Percentiles rank a stretch among this genome's conserved stretches.
Conservation (phyloP, 768 basidiomycete species). For the Lentinula guzmanii region DNA sequence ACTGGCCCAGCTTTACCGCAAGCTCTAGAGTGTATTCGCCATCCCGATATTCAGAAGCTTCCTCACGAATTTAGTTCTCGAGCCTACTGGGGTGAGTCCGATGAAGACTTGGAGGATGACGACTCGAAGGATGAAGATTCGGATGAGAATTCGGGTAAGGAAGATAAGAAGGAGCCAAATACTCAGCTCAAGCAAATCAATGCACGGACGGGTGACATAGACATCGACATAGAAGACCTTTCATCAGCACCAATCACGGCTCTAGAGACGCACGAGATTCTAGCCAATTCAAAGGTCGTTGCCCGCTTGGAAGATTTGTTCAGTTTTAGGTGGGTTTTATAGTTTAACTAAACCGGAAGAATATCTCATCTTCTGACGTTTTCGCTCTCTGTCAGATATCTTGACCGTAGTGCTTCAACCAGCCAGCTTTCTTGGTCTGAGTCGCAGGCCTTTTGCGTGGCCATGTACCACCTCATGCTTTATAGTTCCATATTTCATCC, state of each 20-base stretch:
- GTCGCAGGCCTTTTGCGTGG: constrained; percentile 14
- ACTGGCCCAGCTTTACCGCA: constrained; percentile 24
- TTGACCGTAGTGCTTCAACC: constrained; percentile 24
- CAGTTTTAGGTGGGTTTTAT: constrained; percentile 25
- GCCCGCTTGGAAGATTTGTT: constrained; percentile 29
- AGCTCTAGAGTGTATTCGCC: constrained; percentile 20
- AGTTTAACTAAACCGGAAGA: not conserved
- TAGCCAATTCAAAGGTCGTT: constrained; percentile 18
- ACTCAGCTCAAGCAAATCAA: no score
- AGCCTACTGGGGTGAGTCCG: not conserved
- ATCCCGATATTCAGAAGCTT: constrained; percentile 5
- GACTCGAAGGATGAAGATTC: not conserved
- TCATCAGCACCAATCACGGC: constrained; percentile 10
- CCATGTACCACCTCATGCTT: constrained; percentile 9
- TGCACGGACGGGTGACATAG: not conserved
- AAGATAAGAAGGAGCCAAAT: no score
- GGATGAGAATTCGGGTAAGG: no score
- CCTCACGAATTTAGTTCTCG: not conserved
- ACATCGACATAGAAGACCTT: not conserved
- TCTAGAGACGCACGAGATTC: constrained; percentile 18
- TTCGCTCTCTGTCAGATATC: constrained; percentile 20
- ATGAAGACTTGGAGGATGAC: not conserved
- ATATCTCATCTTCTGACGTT: not conserved
- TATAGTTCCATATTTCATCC: constrained; percentile 5
- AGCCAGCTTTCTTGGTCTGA: constrained; percentile 25